phyloP scores from a whole-genome alignment of 2,329 filamentous ascomycete species.

The Trichoderma harzianum region DNA sequence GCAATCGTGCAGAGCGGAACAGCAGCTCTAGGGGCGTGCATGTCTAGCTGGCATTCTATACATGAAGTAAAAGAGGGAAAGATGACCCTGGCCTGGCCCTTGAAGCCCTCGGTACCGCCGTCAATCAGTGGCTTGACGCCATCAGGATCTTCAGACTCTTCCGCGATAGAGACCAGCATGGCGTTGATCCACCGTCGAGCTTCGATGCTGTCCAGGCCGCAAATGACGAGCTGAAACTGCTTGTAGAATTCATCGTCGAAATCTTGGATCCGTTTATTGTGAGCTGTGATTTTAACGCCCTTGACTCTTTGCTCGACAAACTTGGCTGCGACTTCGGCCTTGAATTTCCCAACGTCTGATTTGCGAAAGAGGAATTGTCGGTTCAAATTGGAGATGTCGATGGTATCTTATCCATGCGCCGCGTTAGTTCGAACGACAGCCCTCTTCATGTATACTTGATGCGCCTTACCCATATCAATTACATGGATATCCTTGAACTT shows the following conservation, averaged over 20 bases:
- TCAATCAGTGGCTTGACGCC: conserved; percentile 91
- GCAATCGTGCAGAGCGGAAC: conserved; percentile 96
- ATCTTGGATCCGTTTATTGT: conserved; percentile 94
- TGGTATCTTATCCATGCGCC: conserved; percentile 67
- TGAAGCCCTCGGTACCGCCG: conserved; percentile 97
- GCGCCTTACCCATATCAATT: conserved; percentile 83
- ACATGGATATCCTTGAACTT: conserved; percentile 97
- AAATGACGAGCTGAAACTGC: conserved; percentile 92
- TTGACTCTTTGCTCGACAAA: conserved; percentile 90
- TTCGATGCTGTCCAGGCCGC: conserved; percentile 94
- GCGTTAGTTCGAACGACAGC: not conserved
- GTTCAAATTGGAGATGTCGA: conserved; percentile 97
- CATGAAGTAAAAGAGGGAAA: conserved; percentile 90
- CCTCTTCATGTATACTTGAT: not conserved
- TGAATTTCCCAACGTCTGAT: conserved; percentile 85
- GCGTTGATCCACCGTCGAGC: conserved; percentile 98
- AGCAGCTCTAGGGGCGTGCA: conserved; percentile 96
- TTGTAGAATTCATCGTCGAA: conserved; percentile 96
- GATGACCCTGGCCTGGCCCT: conserved; percentile 91
- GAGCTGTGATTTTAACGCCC: conserved; percentile 87
- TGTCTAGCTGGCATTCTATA: conserved; percentile 97
- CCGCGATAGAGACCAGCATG: conserved; percentile 85
- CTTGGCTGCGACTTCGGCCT: conserved; percentile 86
- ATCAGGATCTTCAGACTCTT: conserved; percentile 70
- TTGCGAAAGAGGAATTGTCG: conserved; percentile 95